Conservation (phyloP, 1,284 basidiomycete genomes). For the Pseudozyma pruni region DNA sequence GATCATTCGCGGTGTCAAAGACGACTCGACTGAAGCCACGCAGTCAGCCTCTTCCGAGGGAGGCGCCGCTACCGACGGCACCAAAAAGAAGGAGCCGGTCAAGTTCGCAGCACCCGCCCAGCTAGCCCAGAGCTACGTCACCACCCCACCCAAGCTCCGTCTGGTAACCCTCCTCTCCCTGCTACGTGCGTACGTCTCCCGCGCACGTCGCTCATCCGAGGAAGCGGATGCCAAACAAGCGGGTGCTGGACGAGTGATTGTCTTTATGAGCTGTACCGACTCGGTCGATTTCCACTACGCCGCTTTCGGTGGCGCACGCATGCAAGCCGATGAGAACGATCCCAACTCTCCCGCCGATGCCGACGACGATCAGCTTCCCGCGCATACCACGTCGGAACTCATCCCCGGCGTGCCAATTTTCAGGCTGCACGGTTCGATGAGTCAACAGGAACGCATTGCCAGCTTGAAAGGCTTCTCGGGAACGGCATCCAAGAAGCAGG, state of each 20-base stretch:
- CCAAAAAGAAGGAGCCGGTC: conserved; percentile 70
- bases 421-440: conserved; percentile 92
- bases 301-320: conserved; percentile 80
- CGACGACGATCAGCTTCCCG: conserved; percentile 53
- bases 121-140: conserved; percentile 89
- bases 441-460: conserved; percentile 81
- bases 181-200: conserved; percentile 73
- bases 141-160: conserved; percentile 92
- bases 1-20: conserved; percentile 68
- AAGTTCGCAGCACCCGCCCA: conserved; percentile 91
- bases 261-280: conserved; percentile 96
- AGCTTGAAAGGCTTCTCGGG: conserved; percentile 83
- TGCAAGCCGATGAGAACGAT: conserved; percentile 71
- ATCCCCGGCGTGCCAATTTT: conserved; percentile 82
- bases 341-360: conserved; percentile 45
- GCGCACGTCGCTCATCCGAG: conserved; percentile 65
- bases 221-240: conserved; percentile 20
- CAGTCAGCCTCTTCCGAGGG: background rate
- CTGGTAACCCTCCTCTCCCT: conserved; percentile 90
- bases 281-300: conserved; percentile 97
- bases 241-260: conserved; percentile 76
- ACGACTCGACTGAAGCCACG: conserved; percentile 12
- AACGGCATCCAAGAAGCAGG: conserved; percentile 18
- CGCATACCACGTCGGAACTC: conserved; percentile 72
- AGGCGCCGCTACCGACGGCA: conserved; percentile 1